Conservation (phyloP, 768 basidiomycete genomes). For the Solioccasus polychromus region DNA sequence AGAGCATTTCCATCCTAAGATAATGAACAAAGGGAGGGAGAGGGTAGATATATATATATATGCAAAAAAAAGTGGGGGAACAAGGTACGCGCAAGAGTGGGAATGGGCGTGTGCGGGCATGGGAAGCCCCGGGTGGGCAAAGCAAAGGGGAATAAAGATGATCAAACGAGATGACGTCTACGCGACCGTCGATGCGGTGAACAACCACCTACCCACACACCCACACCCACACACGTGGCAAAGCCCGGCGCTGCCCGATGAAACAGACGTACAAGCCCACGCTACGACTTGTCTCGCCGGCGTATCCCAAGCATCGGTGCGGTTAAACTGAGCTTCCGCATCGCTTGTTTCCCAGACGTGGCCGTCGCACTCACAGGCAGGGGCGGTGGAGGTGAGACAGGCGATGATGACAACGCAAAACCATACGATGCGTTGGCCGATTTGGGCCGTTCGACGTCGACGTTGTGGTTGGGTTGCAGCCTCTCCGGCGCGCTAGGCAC, state of each 20-base stretch:
- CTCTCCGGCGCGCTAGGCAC: conserved; percentile 2
- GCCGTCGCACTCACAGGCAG: conserved; percentile 19
- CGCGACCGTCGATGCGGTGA: neutral
- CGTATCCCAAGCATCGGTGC: conserved; percentile 55
- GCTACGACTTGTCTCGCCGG: conserved; percentile 51
- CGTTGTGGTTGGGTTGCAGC: conserved; percentile 1
- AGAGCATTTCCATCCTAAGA: conserved; percentile 12
- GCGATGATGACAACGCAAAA: conserved; percentile 11
- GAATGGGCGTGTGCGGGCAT: too few relatives aligned
- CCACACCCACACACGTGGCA: too few relatives aligned
- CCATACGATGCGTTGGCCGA: conserved; percentile 26
- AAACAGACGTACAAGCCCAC: conserved; percentile 14
- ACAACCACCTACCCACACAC: too few relatives aligned
- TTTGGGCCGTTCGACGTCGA: conserved; percentile 17
- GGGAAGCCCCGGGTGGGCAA: too few relatives aligned
- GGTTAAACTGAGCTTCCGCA: conserved; percentile 67
- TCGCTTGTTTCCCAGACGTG: conserved; percentile 37
- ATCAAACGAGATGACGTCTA: conserved; percentile 14
- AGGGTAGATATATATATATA: conserved; percentile 9
- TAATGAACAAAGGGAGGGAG: neutral
- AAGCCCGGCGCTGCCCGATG: too few relatives aligned
- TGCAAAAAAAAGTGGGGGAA: neutral
- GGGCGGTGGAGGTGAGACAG: conserved; percentile 14
- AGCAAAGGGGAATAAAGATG: conserved; percentile 28
- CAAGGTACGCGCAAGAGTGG: neutral